phyloP scores from a whole-genome alignment of 1,139 yeast species.

The Saccharomyces hybrid region DNA sequence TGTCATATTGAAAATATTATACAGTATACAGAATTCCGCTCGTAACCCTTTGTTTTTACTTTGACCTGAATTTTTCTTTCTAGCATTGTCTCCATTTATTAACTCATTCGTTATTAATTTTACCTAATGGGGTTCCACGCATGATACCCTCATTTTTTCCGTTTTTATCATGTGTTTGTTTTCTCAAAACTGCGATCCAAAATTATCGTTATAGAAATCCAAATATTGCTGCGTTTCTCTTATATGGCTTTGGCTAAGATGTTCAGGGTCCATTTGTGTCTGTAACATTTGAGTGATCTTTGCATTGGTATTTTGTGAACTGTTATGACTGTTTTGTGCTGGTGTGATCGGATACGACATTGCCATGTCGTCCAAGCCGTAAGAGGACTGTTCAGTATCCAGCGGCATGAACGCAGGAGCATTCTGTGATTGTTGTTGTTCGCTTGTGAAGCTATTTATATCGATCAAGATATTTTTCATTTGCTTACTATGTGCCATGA shows the following conservation, averaged over 20 bases:
- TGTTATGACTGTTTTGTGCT: background rate
- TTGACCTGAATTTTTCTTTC: background rate
- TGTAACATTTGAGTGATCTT: slow-evolving; percentile 4
- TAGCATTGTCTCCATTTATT: background rate
- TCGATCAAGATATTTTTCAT: background rate
- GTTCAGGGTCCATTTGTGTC: slow-evolving; percentile 15
- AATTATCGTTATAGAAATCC: slow-evolving; percentile 20
- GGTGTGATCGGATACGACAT: background rate
- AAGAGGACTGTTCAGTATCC: slow-evolving; percentile 19
- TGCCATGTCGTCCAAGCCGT: slow-evolving; percentile 1
- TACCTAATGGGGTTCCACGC: background rate
- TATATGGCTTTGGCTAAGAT: slow-evolving; percentile 15
- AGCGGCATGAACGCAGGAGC: slow-evolving; percentile 3
- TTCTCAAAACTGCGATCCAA: slow-evolving; percentile 3
- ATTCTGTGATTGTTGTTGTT: background rate
- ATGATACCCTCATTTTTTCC: background rate
- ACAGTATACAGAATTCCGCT: background rate
- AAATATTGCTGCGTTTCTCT: slow-evolving; percentile 21
- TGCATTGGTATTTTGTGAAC: background rate
- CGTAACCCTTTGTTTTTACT: background rate
- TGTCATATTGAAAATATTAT: background rate
- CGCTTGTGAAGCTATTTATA: background rate
- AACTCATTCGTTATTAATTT: background rate
- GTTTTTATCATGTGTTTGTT: background rate
- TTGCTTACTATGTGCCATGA: background rate